These are phyloP conservation scores for Leccinum longicurvipes DNA, from an alignment of 768 basidiomycete genomes.

Conservation along the genomic window DNA sequence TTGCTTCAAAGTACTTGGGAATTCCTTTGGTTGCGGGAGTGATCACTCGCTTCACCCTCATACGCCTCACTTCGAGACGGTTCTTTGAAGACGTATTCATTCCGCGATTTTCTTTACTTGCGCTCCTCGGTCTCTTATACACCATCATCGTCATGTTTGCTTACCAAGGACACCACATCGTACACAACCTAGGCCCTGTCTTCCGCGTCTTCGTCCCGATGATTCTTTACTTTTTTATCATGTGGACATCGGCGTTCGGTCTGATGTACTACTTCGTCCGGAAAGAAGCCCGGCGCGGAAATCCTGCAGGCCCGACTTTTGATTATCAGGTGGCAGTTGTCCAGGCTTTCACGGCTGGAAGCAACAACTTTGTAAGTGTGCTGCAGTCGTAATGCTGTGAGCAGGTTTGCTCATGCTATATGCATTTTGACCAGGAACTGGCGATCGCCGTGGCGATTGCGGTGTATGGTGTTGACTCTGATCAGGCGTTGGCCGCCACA, in stretches of 20 bases:
- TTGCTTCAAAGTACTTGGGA: constrained; percentile 63
- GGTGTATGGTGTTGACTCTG: constrained; percentile 71
- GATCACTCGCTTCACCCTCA: constrained; percentile 59
- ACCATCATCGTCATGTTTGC: constrained; percentile 78
- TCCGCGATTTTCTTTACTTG: constrained; percentile 64
- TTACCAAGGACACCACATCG: constrained; percentile 64
- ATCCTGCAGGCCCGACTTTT: constrained; percentile 14
- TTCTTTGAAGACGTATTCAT: constrained; percentile 60
- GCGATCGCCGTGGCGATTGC: constrained; percentile 82
- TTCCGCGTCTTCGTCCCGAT: constrained; percentile 82
- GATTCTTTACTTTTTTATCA: constrained; percentile 72
- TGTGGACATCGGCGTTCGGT: constrained; percentile 66
- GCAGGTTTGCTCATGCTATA: background rate
- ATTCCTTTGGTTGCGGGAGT: constrained; percentile 75
- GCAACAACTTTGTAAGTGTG: constrained; percentile 67
- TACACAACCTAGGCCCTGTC: constrained; percentile 70
- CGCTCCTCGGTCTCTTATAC: constrained; percentile 75
- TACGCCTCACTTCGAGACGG: constrained; percentile 40
- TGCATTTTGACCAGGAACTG: constrained; percentile 51
- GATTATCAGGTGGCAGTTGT: constrained; percentile 74
- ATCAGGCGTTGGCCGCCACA: constrained; percentile 79
- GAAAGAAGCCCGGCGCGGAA: constrained; percentile 21
- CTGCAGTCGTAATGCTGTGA: background rate
- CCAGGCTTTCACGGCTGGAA: constrained; percentile 76
- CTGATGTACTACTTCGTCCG: constrained; percentile 49